Conservation (phyloP, 768 basidiomycete genomes). For the Trametes cingulata region DNA sequence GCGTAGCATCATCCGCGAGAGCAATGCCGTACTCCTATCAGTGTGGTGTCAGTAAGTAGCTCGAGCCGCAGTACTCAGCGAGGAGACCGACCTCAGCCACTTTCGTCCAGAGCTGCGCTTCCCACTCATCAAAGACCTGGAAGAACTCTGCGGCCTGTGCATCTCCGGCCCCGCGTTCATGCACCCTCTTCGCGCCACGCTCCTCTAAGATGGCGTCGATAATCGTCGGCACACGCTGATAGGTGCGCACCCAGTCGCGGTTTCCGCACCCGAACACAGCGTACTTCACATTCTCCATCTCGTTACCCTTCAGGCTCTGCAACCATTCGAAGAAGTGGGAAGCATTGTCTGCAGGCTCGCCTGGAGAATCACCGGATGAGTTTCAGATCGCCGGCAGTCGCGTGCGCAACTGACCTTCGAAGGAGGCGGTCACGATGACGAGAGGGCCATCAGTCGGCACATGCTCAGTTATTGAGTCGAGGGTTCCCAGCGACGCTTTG, state of each 20-base stretch:
- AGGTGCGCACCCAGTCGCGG: constrained; percentile 49
- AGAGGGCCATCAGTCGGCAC: constrained; percentile 47
- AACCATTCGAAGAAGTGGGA: constrained; percentile 47
- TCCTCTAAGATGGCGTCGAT: constrained; percentile 38
- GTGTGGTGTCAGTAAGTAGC: background rate
- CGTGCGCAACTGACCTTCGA: constrained; percentile 38
- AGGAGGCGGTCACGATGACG: constrained; percentile 48
- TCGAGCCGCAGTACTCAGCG: background rate
- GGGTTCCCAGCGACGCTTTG: constrained; percentile 38
- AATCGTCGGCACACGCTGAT: constrained; percentile 45
- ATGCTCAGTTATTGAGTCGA: constrained; percentile 40
- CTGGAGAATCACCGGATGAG: constrained; percentile 18
- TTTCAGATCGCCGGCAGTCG: background rate
- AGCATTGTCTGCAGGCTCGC: constrained; percentile 52
- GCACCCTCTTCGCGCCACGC: constrained; percentile 39
- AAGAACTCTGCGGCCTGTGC: constrained; percentile 45
- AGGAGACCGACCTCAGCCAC: constrained; percentile 33
- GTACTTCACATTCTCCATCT: constrained; percentile 38
- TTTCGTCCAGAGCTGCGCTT: constrained; percentile 39
- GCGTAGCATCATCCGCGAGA: constrained; percentile 9
- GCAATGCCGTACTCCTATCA: constrained; percentile 36
- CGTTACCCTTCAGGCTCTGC: constrained; percentile 29
- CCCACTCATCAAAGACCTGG: constrained; percentile 46
- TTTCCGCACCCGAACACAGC: constrained; percentile 54
- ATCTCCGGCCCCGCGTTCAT: constrained; percentile 43